phyloP scores from a whole-genome alignment of 2,329 filamentous ascomycete genomes.

The Sclerotinia borealis region DNA sequence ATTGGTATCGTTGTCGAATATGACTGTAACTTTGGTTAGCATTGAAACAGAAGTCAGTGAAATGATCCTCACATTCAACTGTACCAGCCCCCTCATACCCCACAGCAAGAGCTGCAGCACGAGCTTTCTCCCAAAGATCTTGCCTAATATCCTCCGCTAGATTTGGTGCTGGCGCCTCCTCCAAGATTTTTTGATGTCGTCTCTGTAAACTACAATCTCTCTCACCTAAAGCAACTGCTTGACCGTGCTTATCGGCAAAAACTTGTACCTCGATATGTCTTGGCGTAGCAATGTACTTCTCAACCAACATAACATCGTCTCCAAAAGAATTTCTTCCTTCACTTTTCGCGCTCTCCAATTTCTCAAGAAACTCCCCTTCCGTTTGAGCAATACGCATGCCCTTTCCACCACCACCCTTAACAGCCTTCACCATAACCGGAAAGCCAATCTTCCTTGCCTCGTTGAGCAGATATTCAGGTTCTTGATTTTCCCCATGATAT shows the following conservation, averaged over 20 bases:
- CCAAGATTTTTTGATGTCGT: conserved; percentile 84
- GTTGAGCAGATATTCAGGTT: conserved; percentile 50
- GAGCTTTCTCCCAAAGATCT: conserved; percentile 60
- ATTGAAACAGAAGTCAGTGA: neutral
- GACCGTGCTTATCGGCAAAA: conserved; percentile 75
- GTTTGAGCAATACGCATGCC: conserved; percentile 71
- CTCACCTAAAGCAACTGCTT: conserved; percentile 79
- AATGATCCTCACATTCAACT: conserved; percentile 63
- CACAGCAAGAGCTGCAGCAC: conserved; percentile 64
- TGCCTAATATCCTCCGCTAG: conserved; percentile 51
- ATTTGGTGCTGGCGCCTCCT: conserved; percentile 77
- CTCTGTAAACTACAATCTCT: conserved; percentile 84
- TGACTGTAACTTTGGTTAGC: conserved; percentile 48
- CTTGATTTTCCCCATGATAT: conserved; percentile 85
- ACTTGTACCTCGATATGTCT: conserved; percentile 88
- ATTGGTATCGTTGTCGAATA: conserved; percentile 75
- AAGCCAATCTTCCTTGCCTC: conserved; percentile 67
- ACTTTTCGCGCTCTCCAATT: conserved; percentile 66
- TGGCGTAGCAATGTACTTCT: conserved; percentile 72
- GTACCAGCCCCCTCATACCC: conserved; percentile 87
- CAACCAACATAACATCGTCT: conserved; percentile 77
- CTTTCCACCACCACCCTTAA: conserved; percentile 76
- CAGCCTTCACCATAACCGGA: conserved; percentile 73
- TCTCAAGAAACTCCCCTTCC: conserved; percentile 62
- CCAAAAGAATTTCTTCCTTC: conserved; percentile 76